Evolutionary conservation across 495 filamentous ascomycete genomes (phyloP).

Genomic region (Daldinia caldariorum): DNA sequence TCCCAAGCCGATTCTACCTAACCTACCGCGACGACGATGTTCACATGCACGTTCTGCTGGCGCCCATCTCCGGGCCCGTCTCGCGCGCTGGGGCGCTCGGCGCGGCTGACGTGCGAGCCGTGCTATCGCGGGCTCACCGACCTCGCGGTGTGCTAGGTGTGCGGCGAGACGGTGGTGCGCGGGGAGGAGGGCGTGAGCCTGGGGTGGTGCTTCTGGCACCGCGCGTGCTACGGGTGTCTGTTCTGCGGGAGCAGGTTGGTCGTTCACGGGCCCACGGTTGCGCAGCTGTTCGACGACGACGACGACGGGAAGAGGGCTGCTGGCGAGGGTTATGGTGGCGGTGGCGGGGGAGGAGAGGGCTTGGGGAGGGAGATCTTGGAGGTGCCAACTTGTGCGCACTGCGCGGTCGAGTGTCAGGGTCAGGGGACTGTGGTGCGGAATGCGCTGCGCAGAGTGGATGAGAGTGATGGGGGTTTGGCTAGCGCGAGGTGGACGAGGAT

Average conservation of each 20-base stretch:
- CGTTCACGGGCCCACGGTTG: slow-evolving; percentile 20
- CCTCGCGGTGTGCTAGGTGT: slow-evolving; percentile 60
- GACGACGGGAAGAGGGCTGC: no score
- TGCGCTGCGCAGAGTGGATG: slow-evolving; percentile 45
- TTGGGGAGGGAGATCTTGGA: slow-evolving; percentile 44
- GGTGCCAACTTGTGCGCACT: slow-evolving; percentile 51
- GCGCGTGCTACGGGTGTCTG: slow-evolving; percentile 59
- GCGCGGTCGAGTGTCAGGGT: slow-evolving; percentile 35
- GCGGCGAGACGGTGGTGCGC: slow-evolving; percentile 57
- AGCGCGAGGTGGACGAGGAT: slow-evolving; percentile 42
- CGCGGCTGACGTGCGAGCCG: slow-evolving; percentile 52
- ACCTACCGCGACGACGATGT: slow-evolving; percentile 25
- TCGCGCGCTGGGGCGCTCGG: slow-evolving; percentile 44
- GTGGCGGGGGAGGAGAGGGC: slow-evolving; percentile 6
- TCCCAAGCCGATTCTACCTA: no score
- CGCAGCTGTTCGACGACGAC: slow-evolving; percentile 30
- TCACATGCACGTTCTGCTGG: slow-evolving; percentile 63
- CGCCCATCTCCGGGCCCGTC: slow-evolving; percentile 38
- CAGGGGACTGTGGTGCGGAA: slow-evolving; percentile 29
- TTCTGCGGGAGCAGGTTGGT: slow-evolving; percentile 50
- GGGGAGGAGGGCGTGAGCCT: slow-evolving; percentile 58
- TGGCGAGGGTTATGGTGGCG: background rate
- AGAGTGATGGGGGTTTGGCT: slow-evolving; percentile 42
- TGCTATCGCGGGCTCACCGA: slow-evolving; percentile 55
- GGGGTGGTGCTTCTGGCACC: slow-evolving; percentile 63